Base-by-base conservation (phyloP, 768 basidiomycete genomes). In the Cystobasidium onofrii region DNA sequence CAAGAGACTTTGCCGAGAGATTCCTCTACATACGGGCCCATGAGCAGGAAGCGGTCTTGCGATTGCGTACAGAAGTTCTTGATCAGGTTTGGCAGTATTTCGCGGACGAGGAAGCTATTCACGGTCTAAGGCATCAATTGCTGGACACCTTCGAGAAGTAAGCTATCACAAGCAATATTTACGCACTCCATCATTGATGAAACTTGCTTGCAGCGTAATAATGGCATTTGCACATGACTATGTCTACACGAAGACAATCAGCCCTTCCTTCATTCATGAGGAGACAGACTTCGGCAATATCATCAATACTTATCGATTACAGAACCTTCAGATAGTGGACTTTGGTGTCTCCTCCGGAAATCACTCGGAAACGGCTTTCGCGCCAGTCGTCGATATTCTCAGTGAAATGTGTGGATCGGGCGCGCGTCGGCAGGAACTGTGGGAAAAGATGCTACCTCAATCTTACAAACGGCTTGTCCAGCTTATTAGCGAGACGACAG, bases 111-210 rank as follows among this genome's bases (percentile, higher is more conserved):
- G 69, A 71, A 34, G n/a, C 36, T 15, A 71, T 52, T 13, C 23
- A 23, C 10, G 25, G 33, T 20, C 69, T 39, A 31, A 60, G 55
- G 29, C 50, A 67, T 31, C 27, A 29, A 15, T 62, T 76, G 34
- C 60, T 36, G 2, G 67, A 75, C 7, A 31, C 65, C 2, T 39
- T 76, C 27, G 76, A 76, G 36, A 76, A 76, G 76, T 76, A 55
- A 23, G 76, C 6, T 39, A 15, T 39, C 15, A 6, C 15, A 15
- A 39, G 7, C 18, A 46, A 23, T 44, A 17, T 20, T 69, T n/a
- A 29, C 61, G 17, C 44, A 27, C 2, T 31, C 25, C 17, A 31
- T 39, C 6, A 39, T 61, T 1, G 2, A 1, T 25, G 12, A 4
- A n/a, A 17, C 46, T 23, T 20, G 12, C 50, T 18, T 39, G 3